Evolutionary conservation across 1,284 basidiomycete genomes (phyloP).

Genomic region (Marasmius fiardii): DNA sequence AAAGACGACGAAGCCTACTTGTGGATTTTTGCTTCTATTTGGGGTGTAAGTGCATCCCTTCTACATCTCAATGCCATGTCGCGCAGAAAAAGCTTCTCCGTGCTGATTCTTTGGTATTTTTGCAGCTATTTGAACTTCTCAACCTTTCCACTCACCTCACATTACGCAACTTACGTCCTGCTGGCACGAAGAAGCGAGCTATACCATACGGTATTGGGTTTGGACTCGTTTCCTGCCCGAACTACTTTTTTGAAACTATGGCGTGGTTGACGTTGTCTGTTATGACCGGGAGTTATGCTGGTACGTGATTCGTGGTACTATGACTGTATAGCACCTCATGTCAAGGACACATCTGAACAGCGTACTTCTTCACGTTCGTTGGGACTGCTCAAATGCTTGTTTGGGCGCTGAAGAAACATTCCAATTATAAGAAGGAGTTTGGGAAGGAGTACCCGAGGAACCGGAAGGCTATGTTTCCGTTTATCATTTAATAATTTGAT

Average conservation of each 20-base stretch:
- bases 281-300: slow-evolving; percentile 78
- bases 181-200: slow-evolving; percentile 75
- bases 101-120: slow-evolving; percentile 1
- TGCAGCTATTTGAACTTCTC: slow-evolving; percentile 81
- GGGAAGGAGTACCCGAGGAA: slow-evolving; percentile 77
- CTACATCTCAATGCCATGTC: too few species aligned
- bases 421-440: slow-evolving; percentile 91
- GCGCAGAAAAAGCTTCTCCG: slow-evolving; percentile 1
- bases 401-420: slow-evolving; percentile 95
- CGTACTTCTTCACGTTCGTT: slow-evolving; percentile 71
- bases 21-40: slow-evolving; percentile 62
- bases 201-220: slow-evolving; percentile 91
- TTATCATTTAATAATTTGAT: slow-evolving; percentile 35
- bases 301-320: slow-evolving; percentile 41
- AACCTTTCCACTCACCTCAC: slow-evolving; percentile 86
- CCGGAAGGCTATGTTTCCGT: slow-evolving; percentile 83
- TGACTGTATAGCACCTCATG: slow-evolving; percentile 7
- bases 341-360: slow-evolving; percentile 31
- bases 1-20: slow-evolving; percentile 72
- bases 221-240: slow-evolving; percentile 82
- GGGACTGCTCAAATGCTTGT: slow-evolving; percentile 73
- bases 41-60: slow-evolving; percentile 63
- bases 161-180: slow-evolving; percentile 79
- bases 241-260: slow-evolving; percentile 92
- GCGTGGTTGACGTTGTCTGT: slow-evolving; percentile 74